phyloP scores from a whole-genome alignment of 1,284 basidiomycete species.

The Ustilago tritici region DNA sequence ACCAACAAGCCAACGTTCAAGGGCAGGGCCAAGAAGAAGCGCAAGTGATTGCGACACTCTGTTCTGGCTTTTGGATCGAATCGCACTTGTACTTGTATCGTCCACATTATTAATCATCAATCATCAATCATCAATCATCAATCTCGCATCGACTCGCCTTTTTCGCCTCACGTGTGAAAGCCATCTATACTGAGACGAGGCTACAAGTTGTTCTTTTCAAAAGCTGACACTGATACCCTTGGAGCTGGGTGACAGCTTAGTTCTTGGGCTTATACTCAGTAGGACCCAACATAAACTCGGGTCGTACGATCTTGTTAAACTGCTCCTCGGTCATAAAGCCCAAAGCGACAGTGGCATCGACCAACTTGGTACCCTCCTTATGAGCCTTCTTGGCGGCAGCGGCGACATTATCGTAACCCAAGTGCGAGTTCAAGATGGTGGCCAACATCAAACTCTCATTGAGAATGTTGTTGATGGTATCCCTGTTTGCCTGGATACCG shows the following conservation, averaged over 20 bases:
- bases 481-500: conserved; percentile 95
- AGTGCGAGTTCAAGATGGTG: conserved; percentile 89
- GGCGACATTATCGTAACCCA: conserved; percentile 97
- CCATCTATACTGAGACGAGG: background rate
- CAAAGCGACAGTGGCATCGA: conserved; percentile 89
- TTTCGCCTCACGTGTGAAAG: background rate
- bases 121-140: background rate
- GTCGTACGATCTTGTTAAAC: conserved; percentile 94
- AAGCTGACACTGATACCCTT: too few species aligned
- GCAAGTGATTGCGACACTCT: background rate
- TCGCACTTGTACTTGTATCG: conserved; percentile 7
- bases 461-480: conserved; percentile 86
- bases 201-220: too few species aligned
- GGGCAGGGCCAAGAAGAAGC: conserved; percentile 12
- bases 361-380: conserved; percentile 94
- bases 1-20: background rate
- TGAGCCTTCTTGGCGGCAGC: conserved; percentile 99
- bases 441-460: conserved; percentile 92
- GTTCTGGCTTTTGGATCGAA: background rate
- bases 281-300: conserved; percentile 76
- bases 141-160: background rate
- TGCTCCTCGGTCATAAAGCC: conserved; percentile 89
- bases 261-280: conserved; percentile 59
- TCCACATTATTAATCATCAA: background rate
- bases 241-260: conserved; percentile 6